These are phyloP conservation scores for Penicillium italicum DNA, from an alignment of 2,329 filamentous ascomycete species.

Conservation along the genomic window DNA sequence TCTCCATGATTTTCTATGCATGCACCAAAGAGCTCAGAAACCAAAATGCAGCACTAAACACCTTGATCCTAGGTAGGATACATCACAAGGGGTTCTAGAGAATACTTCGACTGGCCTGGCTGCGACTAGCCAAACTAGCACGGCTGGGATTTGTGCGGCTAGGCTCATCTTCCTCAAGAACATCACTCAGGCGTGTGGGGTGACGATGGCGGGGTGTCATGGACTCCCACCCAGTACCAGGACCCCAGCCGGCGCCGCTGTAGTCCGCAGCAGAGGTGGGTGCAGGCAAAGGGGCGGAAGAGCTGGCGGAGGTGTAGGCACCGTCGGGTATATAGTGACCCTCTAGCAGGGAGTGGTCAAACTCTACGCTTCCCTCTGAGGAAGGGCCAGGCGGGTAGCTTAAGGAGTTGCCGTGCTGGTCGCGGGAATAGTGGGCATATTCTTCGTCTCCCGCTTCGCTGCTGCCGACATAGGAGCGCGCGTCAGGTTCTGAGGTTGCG, in stretches of 20 bases:
- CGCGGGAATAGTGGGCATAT: constrained; percentile 63
- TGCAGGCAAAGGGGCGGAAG: constrained; percentile 30
- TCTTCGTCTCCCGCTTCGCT: constrained; percentile 68
- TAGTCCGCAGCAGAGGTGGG: constrained; percentile 55
- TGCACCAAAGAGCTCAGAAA: neutral
- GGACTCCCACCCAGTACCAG: constrained; percentile 68
- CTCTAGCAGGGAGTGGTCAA: constrained; percentile 48
- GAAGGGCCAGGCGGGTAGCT: constrained; percentile 47
- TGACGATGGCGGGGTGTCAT: constrained; percentile 74
- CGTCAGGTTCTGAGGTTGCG: constrained; percentile 47
- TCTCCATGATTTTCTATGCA: neutral
- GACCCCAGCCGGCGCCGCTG: constrained; percentile 62
- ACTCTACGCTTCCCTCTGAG: constrained; percentile 53
- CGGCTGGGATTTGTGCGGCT: constrained; percentile 65
- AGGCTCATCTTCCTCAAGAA: constrained; percentile 79
- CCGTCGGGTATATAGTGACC: constrained; percentile 42
- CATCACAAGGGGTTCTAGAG: neutral
- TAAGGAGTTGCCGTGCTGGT: constrained; percentile 60
- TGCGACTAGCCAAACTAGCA: constrained; percentile 51
- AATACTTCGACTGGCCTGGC: constrained; percentile 12
- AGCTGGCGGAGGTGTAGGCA: constrained; percentile 25
- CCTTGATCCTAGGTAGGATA: neutral
- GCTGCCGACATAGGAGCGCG: constrained; percentile 49
- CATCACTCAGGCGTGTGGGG: constrained; percentile 82
- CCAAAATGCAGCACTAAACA: neutral